Conservation (phyloP, 129 eudicot genomes). For the Chrysanthemum lavandulifolium region DNA sequence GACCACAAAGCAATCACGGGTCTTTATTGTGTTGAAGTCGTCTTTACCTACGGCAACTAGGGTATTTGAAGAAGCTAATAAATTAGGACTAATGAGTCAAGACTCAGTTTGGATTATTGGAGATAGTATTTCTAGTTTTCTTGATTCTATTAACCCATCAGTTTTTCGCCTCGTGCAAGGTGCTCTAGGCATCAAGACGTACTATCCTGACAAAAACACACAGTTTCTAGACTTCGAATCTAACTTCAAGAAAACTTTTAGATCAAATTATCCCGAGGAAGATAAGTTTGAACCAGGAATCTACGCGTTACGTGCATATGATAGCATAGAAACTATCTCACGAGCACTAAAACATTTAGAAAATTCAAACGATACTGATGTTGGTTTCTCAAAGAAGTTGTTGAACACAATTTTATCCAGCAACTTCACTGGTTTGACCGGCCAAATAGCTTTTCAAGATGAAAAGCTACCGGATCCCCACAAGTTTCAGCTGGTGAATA, state of each 20-base stretch:
- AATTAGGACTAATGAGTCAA: conserved; percentile 37
- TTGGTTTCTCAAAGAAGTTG: conserved; percentile 14
- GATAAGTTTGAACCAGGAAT: conserved; percentile 39
- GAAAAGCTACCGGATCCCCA: conserved; percentile 24
- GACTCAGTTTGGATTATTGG: conserved; percentile 57
- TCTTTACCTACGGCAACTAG: conserved; percentile 33
- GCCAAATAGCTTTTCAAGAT: conserved; percentile 25
- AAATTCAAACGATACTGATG: neutral
- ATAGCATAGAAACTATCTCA: conserved; percentile 36
- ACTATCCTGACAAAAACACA: conserved; percentile 16
- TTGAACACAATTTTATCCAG: conserved; percentile 27
- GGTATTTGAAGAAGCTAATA: conserved; percentile 50
- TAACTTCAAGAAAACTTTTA: conserved; percentile 29
- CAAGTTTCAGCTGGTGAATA: conserved; percentile 35
- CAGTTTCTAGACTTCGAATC: conserved; percentile 31
- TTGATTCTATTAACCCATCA: conserved; percentile 43
- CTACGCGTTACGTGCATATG: conserved; percentile 48
- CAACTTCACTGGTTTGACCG: conserved; percentile 42
- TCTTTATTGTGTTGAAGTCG: conserved; percentile 39
- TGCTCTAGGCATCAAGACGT: conserved; percentile 43
- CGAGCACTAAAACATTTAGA: conserved; percentile 32
- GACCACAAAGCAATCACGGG: conserved; percentile 37
- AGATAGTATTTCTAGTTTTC: conserved; percentile 35
- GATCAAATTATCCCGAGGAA: conserved; percentile 38
- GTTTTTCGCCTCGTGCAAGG: conserved; percentile 36